Conservation (phyloP, 2,329 filamentous ascomycete genomes). For the Septoria petroselini region DNA sequence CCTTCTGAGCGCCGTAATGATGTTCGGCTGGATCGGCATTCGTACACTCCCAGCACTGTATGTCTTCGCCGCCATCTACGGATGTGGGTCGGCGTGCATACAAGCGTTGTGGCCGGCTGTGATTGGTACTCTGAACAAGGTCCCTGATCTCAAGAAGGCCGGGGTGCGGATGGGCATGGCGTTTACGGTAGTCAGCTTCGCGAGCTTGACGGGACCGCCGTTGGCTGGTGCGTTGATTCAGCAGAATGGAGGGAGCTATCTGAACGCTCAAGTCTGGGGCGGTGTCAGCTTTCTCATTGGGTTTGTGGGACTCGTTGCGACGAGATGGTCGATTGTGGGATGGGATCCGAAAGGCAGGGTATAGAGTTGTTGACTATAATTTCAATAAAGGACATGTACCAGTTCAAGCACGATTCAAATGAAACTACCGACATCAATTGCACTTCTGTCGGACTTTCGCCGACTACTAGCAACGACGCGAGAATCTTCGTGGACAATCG, state of each 20-base stretch:
- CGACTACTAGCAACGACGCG: too few relatives aligned
- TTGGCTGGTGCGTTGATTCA: slow-evolving; percentile 49
- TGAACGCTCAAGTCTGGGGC: slow-evolving; percentile 48
- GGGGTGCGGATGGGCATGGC: slow-evolving; percentile 51
- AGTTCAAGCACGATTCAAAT: too few relatives aligned
- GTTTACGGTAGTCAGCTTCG: slow-evolving; percentile 46
- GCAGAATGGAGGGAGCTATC: slow-evolving; percentile 41
- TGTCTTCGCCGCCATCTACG: slow-evolving; percentile 47
- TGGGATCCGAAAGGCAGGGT: slow-evolving; percentile 31
- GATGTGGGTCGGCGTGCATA: slow-evolving; percentile 45
- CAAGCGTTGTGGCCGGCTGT: slow-evolving; percentile 48
- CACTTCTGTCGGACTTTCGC: too few relatives aligned
- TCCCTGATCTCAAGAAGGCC: slow-evolving; percentile 47
- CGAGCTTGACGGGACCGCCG: slow-evolving; percentile 47
- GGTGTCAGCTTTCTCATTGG: slow-evolving; percentile 36
- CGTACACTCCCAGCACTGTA: slow-evolving; percentile 40
- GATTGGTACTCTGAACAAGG: slow-evolving; percentile 41
- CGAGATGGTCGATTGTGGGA: slow-evolving; percentile 33
- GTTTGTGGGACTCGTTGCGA: slow-evolving; percentile 29
- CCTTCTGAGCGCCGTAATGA: slow-evolving; percentile 46
- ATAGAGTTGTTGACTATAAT: too few relatives aligned
- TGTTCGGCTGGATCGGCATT: slow-evolving; percentile 59
- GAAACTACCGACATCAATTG: too few relatives aligned
- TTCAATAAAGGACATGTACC: too few relatives aligned
- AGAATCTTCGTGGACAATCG: too few relatives aligned